Percentiles rank a stretch among this genome's conserved stretches.
Conservation (phyloP, 441 rosid genomes). For the Lepidium campestre region DNA sequence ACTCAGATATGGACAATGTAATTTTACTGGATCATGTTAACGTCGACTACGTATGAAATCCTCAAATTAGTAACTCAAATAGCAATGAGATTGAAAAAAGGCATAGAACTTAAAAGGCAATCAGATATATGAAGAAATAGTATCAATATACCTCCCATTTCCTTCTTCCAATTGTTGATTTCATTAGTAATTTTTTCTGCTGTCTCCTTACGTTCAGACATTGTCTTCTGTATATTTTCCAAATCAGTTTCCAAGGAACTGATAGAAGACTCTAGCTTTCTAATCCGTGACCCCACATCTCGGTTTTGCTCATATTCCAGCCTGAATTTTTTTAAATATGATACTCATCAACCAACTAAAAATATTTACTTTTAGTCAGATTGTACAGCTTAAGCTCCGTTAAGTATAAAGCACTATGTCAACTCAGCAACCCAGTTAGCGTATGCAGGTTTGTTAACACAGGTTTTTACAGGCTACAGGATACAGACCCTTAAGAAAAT, state of each 20-base stretch:
- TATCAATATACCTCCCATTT: constrained; percentile 55
- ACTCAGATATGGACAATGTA: constrained; percentile 11
- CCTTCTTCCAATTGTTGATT: constrained; percentile 68
- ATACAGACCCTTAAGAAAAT: constrained; percentile 5
- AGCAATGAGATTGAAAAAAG: not conserved
- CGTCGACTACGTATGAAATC: not conserved
- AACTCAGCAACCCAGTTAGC: constrained; percentile 6
- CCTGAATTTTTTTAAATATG: constrained; percentile 36
- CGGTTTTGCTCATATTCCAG: constrained; percentile 94
- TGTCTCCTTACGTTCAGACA: constrained; percentile 61
- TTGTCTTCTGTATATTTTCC: constrained; percentile 52
- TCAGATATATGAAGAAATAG: constrained; percentile 3
- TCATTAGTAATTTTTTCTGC: constrained; percentile 59
- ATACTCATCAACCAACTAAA: not conserved
- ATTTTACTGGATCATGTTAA: not conserved
- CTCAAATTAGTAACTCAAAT: constrained; percentile 7
- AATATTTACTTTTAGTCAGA: not conserved
- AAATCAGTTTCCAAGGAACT: constrained; percentile 65
- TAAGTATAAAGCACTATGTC: not conserved
- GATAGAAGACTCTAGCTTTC: constrained; percentile 72
- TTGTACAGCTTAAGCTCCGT: constrained; percentile 12
- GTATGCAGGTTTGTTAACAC: not conserved
- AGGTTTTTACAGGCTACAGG: not conserved
- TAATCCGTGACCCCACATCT: constrained; percentile 80
- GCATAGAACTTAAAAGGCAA: constrained; percentile 2